phyloP scores from a whole-genome alignment of 768 basidiomycete species.

The Lentinula sp. region DNA sequence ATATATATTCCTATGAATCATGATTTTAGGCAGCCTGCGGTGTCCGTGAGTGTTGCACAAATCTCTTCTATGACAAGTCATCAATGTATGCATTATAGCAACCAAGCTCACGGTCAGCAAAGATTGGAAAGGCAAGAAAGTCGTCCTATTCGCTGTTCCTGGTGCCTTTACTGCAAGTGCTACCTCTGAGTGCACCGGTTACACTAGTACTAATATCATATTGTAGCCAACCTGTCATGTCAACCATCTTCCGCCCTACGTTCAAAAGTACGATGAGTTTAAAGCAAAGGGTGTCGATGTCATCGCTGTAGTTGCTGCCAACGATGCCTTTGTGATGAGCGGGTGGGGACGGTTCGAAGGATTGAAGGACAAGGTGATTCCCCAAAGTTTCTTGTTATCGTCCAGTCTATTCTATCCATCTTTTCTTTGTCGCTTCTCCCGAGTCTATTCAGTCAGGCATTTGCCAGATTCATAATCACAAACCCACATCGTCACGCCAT shows the following conservation, averaged over 20 bases:
- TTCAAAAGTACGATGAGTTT: slow-evolving; percentile 62
- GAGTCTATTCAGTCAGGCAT: background rate
- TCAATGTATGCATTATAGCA: slow-evolving; percentile 28
- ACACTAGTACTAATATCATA: slow-evolving; percentile 34
- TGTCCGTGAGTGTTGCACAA: slow-evolving; percentile 40
- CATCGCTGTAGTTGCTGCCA: slow-evolving; percentile 70
- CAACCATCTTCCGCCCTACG: slow-evolving; percentile 58
- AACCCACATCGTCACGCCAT: too few relatives aligned
- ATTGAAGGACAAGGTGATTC: slow-evolving; percentile 60
- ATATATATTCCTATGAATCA: background rate
- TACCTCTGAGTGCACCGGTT: background rate
- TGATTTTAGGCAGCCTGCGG: slow-evolving; percentile 53
- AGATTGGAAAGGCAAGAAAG: slow-evolving; percentile 77
- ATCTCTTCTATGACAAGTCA: background rate
- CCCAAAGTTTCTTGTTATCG: background rate
- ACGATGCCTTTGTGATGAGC: slow-evolving; percentile 72
- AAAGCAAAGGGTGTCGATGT: slow-evolving; percentile 69
- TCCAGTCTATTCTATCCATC: background rate
- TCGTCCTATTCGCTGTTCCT: slow-evolving; percentile 72
- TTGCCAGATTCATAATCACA: too few relatives aligned
- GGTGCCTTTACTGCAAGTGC: slow-evolving; percentile 71
- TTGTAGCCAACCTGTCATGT: slow-evolving; percentile 54
- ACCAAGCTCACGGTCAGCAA: slow-evolving; percentile 42
- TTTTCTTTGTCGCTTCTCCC: background rate
- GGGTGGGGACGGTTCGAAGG: slow-evolving; percentile 56